Evolutionary conservation across 1,284 basidiomycete species (phyloP), one percentile per base, ranked within the genome.

Genomic region (Puccinia coronata): DNA sequence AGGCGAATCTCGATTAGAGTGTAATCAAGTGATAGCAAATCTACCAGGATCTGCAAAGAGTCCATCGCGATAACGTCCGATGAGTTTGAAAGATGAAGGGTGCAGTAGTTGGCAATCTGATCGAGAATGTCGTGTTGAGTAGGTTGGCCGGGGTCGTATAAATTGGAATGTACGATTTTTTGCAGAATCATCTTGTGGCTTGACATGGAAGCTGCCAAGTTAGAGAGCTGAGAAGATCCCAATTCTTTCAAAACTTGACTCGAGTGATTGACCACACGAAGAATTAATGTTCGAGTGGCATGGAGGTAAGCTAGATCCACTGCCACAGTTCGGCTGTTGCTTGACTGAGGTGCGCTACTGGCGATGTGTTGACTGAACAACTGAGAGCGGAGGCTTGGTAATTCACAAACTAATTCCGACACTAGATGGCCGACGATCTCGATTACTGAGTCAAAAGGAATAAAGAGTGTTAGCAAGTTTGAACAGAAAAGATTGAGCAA

Each of bases 41-140:
- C n/a, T 0, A 55, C 39, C 25, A 79, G 36, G 31, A 67, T 70
- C 39, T 79, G 49, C 43, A 69, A 57, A 34, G 65, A 51, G 23
- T 51, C 41, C 23, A 49, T 36, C 18, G 51, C 63, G 20, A 70
- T 70, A 28, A 18, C 5, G 25, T 12, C 16, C 41, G 76, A 79
- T 70, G 63, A 47, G 47, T 73, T 39, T 49, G 63, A 55, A 3
- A 79, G 49, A 53, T 53, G 65, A 4, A 25, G 8, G 0, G 65
- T 36, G 49, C 76, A 79, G 49, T 36, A n/a, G 43, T 55, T 51
- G 6, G 76, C 47, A 20, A 79, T 70, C 49, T 57, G 28, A 59
- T 79, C 76, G 39, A 79, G 47, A 23, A 79, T 53, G 4, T 70
- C 65, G 23, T 53, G 65, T 53, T 79, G 76, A 43, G 25, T 55